Base-by-base conservation (phyloP, 805 yeast genomes). In the Geotrichum ghanense region DNA sequence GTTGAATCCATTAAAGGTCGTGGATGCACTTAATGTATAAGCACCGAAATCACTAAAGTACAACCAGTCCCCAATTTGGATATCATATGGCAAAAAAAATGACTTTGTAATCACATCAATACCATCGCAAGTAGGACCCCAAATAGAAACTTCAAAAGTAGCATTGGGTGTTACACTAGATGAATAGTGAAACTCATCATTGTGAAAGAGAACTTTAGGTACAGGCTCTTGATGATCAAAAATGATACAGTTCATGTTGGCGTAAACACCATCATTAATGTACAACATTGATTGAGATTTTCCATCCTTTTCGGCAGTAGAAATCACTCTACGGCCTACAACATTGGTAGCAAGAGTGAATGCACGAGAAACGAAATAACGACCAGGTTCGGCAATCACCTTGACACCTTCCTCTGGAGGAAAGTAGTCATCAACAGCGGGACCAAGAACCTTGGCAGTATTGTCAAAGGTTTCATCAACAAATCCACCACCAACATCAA, bases 71-170 rank as follows among this genome's bases (percentile, higher is more conserved):
- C 97, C 97, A 40, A 83, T 81, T 19, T 71, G 69, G 41, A 87
- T 78, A 35, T 78, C 77, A 46, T 74, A 70, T 17, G 79, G 70
- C 57, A 90, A 69, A 27, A 54, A 56, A 50, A 77, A 68, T 31
- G 68, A 70, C 42, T 69, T 62, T 17, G 83, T 63, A 48, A 90
- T 77, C 63, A 95, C 83, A 64, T 90, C 98, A 52, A 90, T 71
- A 2, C 97, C 97, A 66, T 90, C 98, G 68, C 98, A 90, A 17
- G 97, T 90, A 41, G 97, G 98, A 3, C 98, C 98, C 98, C 98
- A 90, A 50, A 92, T 73, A 2, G 95, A 84, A 49, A 58, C 54
- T 22, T 46, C 52, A 44, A 47, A 44, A 42, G 50, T 41, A 14
- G 9, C 23, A 12, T 22, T 22, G 22, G 6, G 24, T 5, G 22